Conservation (phyloP, 371 early-diverging fungal genomes). For the Mucor lusitanicus region DNA sequence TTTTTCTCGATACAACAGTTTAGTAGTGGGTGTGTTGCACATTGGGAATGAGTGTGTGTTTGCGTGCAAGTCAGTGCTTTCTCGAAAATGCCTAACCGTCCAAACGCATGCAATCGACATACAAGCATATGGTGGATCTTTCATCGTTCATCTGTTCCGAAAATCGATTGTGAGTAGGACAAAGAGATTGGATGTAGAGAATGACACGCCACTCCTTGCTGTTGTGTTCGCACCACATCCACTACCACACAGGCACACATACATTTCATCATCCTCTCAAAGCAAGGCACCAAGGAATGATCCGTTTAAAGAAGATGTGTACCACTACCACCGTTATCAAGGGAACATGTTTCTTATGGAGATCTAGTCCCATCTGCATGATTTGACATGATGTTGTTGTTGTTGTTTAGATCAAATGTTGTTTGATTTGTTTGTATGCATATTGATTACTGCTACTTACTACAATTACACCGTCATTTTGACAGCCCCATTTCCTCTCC, state of each 20-base stretch:
- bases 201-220: background rate
- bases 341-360: no score
- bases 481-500: no score
- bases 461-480: no score
- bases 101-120: background rate
- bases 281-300: background rate
- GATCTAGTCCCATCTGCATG: no score
- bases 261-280: background rate
- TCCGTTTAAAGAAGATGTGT: background rate
- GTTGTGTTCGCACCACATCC: background rate
- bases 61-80: background rate
- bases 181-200: background rate
- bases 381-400: no score
- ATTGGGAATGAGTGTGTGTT: background rate
- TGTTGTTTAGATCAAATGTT: no score
- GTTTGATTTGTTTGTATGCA: no score
- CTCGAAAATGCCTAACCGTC: background rate
- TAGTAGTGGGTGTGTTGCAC: background rate
- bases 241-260: background rate
- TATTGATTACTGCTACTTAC: no score
- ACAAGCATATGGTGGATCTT: background rate
- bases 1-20: background rate
- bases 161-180: background rate
- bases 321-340: no score
- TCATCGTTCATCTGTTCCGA: background rate